Evolutionary conservation across 345 rosid species (phyloP), one percentile per base, ranked within the genome.

Genomic region (Eucalyptus microcorys): DNA sequence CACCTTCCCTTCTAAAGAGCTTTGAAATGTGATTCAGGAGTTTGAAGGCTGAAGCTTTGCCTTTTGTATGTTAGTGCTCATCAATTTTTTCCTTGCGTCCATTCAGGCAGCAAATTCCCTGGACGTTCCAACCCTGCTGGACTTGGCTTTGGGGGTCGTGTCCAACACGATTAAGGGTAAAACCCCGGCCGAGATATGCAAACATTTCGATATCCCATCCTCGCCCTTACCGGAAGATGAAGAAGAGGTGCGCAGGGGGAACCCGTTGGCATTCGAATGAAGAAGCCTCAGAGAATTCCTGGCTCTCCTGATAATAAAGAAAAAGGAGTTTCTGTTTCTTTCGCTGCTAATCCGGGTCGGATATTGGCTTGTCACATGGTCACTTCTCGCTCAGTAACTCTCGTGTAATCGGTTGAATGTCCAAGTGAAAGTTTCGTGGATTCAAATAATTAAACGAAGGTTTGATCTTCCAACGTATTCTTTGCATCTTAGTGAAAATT

Each of bases 31-130:
- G 32, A 61, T 61, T 61, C 16, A 1, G 6, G 71, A 61, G 26
- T n/a, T 30, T 30, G 71, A 61, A 61, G 34, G 71, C 9, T 0
- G 8, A 61, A 61, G 32, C 34, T n/a, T 61, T 0, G 1, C 57
- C 57, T 52, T 52, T 52, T 19, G 57, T 57, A 10, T 57, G 14
- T 55, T 55, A 26, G 61, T 55, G 64, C 64, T 57, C 13, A 57
- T 57, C 64, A 49, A 49, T 49, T 49, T 49, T 49, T 49, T 14
- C 50, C 50, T 49, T 49, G 16, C 50, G 16, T 49, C 2, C 50
- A 49, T 49, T 49, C 50, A 49, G 50, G 50, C 50, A 49, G 50
- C 50, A 49, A 49, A 49, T 49, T 49, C 5, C 49, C 16, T 14
- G 16, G 50, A 49, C 50, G 16, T 49, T 49, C 50, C 50, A 49